phyloP scores from a whole-genome alignment of 2,329 filamentous ascomycete genomes.

The Xylaria sp. region DNA sequence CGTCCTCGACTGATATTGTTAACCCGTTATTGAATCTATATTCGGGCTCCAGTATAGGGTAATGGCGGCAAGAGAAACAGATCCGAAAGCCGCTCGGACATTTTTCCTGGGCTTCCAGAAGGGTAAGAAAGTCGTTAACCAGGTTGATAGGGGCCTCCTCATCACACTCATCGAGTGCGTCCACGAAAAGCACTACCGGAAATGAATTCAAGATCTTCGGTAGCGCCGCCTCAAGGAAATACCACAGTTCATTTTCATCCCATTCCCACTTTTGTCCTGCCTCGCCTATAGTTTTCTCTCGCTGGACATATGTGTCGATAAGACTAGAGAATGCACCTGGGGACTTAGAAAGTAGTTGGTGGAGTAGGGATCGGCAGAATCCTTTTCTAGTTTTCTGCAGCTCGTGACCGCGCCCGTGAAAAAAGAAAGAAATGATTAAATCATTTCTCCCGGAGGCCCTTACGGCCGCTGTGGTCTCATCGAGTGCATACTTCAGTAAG shows the following conservation, averaged over 20 bases:
- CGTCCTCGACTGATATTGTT: neutral
- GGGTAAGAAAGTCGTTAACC: neutral
- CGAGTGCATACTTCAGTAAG: slow-evolving; percentile 1
- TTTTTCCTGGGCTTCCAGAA: neutral
- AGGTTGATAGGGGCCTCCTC: neutral
- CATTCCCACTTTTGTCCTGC: neutral
- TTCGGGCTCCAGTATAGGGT: neutral
- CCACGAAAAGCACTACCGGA: slow-evolving; percentile 6
- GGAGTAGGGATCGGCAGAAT: slow-evolving; percentile 1
- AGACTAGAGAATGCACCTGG: neutral
- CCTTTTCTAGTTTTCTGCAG: slow-evolving; percentile 12
- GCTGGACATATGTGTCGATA: neutral
- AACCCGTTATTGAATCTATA: neutral
- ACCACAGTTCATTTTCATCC: neutral
- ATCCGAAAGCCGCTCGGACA: neutral
- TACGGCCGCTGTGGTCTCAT: no score
- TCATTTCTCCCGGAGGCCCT: neutral
- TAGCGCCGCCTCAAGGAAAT: neutral
- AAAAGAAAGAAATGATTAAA: slow-evolving; percentile 18
- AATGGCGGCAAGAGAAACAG: slow-evolving; percentile 14
- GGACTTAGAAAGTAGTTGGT: slow-evolving; percentile 1
- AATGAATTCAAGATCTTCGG: neutral
- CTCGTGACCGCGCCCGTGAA: slow-evolving; percentile 1
- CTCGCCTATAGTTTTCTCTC: neutral
- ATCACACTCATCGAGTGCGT: slow-evolving; percentile 9